Base-by-base conservation (phyloP, 2,329 filamentous ascomycete genomes). In the Colletotrichum brevisporum region DNA sequence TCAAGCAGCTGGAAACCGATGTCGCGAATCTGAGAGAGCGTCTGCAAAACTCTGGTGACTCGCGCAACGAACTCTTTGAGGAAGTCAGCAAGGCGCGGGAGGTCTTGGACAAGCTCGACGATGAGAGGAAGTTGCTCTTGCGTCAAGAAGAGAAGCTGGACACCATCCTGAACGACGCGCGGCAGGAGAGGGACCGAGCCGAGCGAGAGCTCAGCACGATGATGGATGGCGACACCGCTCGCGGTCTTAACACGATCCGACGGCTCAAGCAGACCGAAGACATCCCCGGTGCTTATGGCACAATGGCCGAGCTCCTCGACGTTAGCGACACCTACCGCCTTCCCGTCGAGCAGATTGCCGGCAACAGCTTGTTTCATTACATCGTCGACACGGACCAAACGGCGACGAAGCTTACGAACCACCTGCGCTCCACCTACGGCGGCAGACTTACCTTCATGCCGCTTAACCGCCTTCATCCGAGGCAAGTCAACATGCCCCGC, bases 401-500 rank as follows among this genome's bases (percentile, higher is more conserved):
- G 0, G 94, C 95, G 1, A 94, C 93, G 1, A 89, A 90, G 73
- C 88, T 98, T 41, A 90, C 96, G 51, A 92, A 95, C 73, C 88
- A 90, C 15, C 85, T 99, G 31, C 92, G 94, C 77, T 91, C 90
- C 72, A 90, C 94, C 73, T 92, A 90, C 70, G 92, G 92, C 16
- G 96, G 96, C 13, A 90, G 96, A 76, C 88, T 99, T 18, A 99
- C 97, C 0, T 98, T 98, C 76, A 95, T 98, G 87, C 96, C 96
- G 0, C 85, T 99, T 21, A 95, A 94, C 71, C 91, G 95, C 71
- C 83, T 99, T 41, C 90, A 90, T 61, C 88, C 90, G 0, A 90
- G 90, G 65, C 85, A 89, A 16, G 82, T 89, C 58, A 95, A 95
- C 74, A 88, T 98, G 71, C 95, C 96, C 4, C 91, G 93, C 69